These are phyloP conservation scores for Aspergillus glaucus DNA, from an alignment of 2,329 filamentous ascomycete genomes.

Conservation along the genomic window DNA sequence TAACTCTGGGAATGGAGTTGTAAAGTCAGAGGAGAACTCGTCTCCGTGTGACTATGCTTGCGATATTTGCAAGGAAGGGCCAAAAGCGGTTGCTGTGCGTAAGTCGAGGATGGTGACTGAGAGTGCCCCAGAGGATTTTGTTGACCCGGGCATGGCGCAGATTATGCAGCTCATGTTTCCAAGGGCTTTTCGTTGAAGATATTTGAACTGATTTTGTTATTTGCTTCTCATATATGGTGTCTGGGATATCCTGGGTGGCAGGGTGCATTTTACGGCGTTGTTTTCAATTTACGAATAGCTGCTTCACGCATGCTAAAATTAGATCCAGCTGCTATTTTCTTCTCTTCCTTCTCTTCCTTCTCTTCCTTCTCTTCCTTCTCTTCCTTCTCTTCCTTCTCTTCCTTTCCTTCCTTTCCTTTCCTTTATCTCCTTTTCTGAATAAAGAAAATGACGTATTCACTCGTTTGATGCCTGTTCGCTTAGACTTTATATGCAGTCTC, in stretches of 20 bases:
- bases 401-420: no score
- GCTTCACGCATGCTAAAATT: no score
- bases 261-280: no score
- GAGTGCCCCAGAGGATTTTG: constrained; percentile 7
- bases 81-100: constrained; percentile 50
- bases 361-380: no score
- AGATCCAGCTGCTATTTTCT: no score
- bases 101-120: constrained; percentile 38
- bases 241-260: background rate
- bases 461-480: no score
- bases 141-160: constrained; percentile 6
- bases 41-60: constrained; percentile 67
- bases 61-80: constrained; percentile 67
- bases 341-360: no score
- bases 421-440: no score
- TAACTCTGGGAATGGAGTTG: background rate
- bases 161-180: constrained; percentile 14
- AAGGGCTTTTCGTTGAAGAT: background rate
- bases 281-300: no score
- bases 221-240: background rate
- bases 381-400: no score
- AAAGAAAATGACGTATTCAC: no score
- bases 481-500: no score
- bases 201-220: background rate
- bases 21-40: background rate